These are phyloP conservation scores for Pseudomassariella vexata DNA, from an alignment of 2,329 filamentous ascomycete genomes.

Conservation along the genomic window DNA sequence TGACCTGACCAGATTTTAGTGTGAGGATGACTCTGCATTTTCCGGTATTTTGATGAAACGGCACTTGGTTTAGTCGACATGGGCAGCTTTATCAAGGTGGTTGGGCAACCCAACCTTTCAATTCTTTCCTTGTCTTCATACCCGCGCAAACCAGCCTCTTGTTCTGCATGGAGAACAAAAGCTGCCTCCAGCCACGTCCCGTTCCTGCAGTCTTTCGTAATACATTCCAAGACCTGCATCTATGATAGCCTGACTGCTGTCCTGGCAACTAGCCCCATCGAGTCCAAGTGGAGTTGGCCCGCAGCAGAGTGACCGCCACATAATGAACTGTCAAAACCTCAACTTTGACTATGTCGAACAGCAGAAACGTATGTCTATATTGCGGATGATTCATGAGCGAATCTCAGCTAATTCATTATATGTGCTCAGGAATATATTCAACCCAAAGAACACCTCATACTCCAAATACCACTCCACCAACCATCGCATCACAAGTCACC, in stretches of 20 bases:
- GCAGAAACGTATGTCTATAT: conserved; percentile 5
- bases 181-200: conserved; percentile 3
- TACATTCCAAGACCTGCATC: conserved; percentile 7
- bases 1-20: no score
- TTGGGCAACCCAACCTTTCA: conserved; percentile 5
- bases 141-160: conserved; percentile 4
- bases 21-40: no score
- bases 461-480: conserved; percentile 13
- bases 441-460: conserved; percentile 11
- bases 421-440: conserved; percentile 13
- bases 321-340: conserved; percentile 5
- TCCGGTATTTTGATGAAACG: no score
- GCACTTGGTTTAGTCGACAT: no score
- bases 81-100: no score
- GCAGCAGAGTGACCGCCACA: conserved; percentile 2
- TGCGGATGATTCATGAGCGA: neutral
- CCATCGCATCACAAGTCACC: conserved; percentile 20
- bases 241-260: neutral
- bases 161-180: neutral
- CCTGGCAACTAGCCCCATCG: conserved; percentile 4
- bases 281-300: conserved; percentile 6
- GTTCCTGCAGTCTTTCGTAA: conserved; percentile 5
- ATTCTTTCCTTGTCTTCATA: conserved; percentile 2
- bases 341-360: conserved; percentile 3
- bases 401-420: conserved; percentile 1